Evolutionary conservation across 1,139 yeast species (phyloP), one percentile per base, ranked within the genome.

Genomic region (Debaryomyces sp.): DNA sequence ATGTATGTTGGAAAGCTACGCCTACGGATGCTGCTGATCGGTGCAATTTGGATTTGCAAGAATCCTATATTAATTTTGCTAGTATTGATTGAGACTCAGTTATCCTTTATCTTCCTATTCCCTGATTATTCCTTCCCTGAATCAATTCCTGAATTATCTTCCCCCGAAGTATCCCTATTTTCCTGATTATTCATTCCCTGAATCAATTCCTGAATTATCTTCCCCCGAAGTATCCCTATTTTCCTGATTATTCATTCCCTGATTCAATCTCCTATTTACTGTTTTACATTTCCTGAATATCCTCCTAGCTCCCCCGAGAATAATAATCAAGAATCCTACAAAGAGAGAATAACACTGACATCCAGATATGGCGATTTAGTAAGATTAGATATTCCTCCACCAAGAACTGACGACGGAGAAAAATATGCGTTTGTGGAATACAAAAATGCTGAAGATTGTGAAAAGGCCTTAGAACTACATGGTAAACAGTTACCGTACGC

Each of bases 381-480:
- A 47, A 77, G 89, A 64, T 81, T 86, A 52, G 89, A 82, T 57
- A 82, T 85, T 49, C 87, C 89, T 33, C 89, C 89, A 47, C 86
- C 89, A 49, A 78, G 85, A 65, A 74, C 81, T 26, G 80, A 80
- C 50, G 84, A 81, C 52, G 84, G 86, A 42, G 77, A 82, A 57
- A 84, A 85, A 56, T 85, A 77, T 59, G 91, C 90, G n/a, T 86
- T 85, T 66, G 89, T 86, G 30, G 89, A 85, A 61, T 86, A 77
- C 61, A 80, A 81, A 58, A 79, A 75, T 49, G 64, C 71, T 17
- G 81, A 81, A 53, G 87, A 83, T 59, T 85, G 89, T 56, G 85
- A 82, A 57, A 77, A 76, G 46, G 89, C 89, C 12, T 63, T 84
- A 43, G 78, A 76, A 45, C 66, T 82, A 58, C 78, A 81, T 54